Evolutionary conservation across 768 basidiomycete species (phyloP).

Genomic region (Royoungia palumana): DNA sequence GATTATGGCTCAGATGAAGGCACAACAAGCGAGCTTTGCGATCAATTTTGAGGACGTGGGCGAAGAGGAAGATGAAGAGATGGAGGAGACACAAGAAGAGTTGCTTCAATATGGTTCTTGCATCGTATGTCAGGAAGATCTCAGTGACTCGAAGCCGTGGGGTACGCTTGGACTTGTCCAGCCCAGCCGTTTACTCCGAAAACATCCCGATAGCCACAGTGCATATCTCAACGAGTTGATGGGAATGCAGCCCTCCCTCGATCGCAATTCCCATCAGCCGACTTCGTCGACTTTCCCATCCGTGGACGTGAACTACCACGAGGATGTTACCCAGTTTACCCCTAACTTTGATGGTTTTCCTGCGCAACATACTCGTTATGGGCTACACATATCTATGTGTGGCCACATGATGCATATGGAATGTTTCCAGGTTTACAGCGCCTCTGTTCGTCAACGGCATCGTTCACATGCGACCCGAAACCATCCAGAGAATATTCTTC

Average conservation of each 20-base stretch:
- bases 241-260: slow-evolving; percentile 59
- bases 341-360: slow-evolving; percentile 75
- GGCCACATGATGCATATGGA: slow-evolving; percentile 97
- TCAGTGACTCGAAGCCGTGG: slow-evolving; percentile 69
- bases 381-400: slow-evolving; percentile 83
- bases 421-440: slow-evolving; percentile 88
- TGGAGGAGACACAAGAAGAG: slow-evolving; percentile 43
- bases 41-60: slow-evolving; percentile 75
- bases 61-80: slow-evolving; percentile 57
- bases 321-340: slow-evolving; percentile 40
- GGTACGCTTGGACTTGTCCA: slow-evolving; percentile 86
- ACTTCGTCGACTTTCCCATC: slow-evolving; percentile 36
- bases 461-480: slow-evolving; percentile 85
- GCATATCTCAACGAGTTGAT: slow-evolving; percentile 71
- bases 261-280: slow-evolving; percentile 39
- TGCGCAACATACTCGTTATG: slow-evolving; percentile 70
- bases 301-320: slow-evolving; percentile 19
- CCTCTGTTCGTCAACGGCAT: slow-evolving; percentile 84
- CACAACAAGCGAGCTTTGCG: slow-evolving; percentile 84
- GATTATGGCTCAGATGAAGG: slow-evolving; percentile 95
- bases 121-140: slow-evolving; percentile 96
- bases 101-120: slow-evolving; percentile 80
- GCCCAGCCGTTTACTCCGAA: slow-evolving; percentile 79
- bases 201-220: slow-evolving; percentile 63
- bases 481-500: slow-evolving; percentile 90